Percentiles rank a stretch among this genome's conserved stretches.
Conservation (phyloP, 768 basidiomycete species). For the Suillus lakei region DNA sequence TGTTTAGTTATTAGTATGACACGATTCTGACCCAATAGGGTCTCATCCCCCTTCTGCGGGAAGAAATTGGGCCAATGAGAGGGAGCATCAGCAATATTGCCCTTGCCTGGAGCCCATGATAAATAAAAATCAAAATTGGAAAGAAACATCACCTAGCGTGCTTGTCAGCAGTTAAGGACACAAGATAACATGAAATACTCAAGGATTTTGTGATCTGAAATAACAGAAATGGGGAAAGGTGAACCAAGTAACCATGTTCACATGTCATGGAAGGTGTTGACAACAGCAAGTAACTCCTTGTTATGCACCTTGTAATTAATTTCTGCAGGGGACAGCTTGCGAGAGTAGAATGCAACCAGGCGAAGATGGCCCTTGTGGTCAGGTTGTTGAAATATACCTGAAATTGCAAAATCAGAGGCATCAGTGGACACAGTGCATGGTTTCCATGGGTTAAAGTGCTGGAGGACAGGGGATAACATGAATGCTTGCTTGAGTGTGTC, state of each 20-base stretch:
- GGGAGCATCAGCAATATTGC: slow-evolving; percentile 37
- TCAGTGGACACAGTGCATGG: too few species aligned
- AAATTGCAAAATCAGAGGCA: too few species aligned
- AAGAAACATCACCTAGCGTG: background rate
- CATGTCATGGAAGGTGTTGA: slow-evolving; percentile 35
- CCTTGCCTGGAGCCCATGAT: slow-evolving; percentile 30
- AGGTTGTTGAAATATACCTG: too few species aligned
- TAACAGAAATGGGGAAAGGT: slow-evolving; percentile 13
- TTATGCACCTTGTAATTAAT: slow-evolving; percentile 48
- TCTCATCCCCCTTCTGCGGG: background rate
- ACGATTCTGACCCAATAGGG: background rate
- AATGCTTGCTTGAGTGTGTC: too few species aligned
- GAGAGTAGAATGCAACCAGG: too few species aligned
- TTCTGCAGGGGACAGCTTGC: slow-evolving; percentile 13
- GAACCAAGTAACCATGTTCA: slow-evolving; percentile 30
- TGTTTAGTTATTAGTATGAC: background rate
- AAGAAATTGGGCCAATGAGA: slow-evolving; percentile 36
- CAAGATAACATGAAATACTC: background rate
- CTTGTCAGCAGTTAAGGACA: background rate
- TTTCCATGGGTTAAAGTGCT: too few species aligned
- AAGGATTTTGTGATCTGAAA: slow-evolving; percentile 27
- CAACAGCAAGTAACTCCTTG: slow-evolving; percentile 48
- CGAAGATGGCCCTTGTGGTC: too few species aligned
- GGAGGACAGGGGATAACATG: too few species aligned
- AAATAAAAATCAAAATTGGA: background rate